A percentile compares a stretch with the other conserved stretches of the same genome.
phyloP scores from a whole-genome alignment of 495 filamentous ascomycete species.

The Penicillium flavigenum region DNA sequence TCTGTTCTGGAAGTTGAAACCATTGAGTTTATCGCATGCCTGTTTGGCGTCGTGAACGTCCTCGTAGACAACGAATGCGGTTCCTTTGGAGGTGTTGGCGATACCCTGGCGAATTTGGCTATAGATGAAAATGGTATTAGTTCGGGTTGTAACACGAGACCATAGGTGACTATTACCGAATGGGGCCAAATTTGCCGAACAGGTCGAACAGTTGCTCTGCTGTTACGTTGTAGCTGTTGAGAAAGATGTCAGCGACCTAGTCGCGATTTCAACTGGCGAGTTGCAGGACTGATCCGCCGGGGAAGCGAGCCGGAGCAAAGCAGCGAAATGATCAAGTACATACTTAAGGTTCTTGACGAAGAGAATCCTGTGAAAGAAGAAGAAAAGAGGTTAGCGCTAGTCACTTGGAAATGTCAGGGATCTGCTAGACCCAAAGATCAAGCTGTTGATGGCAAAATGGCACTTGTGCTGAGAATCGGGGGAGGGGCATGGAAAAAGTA shows the following conservation, averaged over 20 bases:
- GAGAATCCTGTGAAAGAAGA: slow-evolving; percentile 66
- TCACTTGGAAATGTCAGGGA: slow-evolving; percentile 19
- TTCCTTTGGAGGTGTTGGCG: slow-evolving; percentile 95
- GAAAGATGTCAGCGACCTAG: slow-evolving; percentile 15
- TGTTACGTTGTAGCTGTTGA: slow-evolving; percentile 84
- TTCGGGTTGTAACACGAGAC: slow-evolving; percentile 3
- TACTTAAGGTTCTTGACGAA: slow-evolving; percentile 98
- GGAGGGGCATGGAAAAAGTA: slow-evolving; percentile 38
- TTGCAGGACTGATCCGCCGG: slow-evolving; percentile 8
- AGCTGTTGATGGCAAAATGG: slow-evolving; percentile 5
- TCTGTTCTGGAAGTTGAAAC: slow-evolving; percentile 99
- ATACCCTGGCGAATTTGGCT: slow-evolving; percentile 99
- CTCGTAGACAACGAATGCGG: slow-evolving; percentile 98
- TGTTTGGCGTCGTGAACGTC: slow-evolving; percentile 99
- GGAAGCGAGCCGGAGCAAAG: slow-evolving; percentile 9
- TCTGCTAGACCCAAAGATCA: not conserved
- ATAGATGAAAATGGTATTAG: slow-evolving; percentile 32
- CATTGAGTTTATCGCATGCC: slow-evolving; percentile 98
- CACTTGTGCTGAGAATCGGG: slow-evolving; percentile 18
- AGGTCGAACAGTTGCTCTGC: slow-evolving; percentile 92
- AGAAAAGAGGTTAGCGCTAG: slow-evolving; percentile 14
- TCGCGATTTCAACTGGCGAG: not conserved
- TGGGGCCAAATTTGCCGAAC: slow-evolving; percentile 90
- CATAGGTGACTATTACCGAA: slow-evolving; percentile 60
- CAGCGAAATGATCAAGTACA: slow-evolving; percentile 34